phyloP scores from a whole-genome alignment of 257 asterid genomes.

The Asclepias syriaca region DNA sequence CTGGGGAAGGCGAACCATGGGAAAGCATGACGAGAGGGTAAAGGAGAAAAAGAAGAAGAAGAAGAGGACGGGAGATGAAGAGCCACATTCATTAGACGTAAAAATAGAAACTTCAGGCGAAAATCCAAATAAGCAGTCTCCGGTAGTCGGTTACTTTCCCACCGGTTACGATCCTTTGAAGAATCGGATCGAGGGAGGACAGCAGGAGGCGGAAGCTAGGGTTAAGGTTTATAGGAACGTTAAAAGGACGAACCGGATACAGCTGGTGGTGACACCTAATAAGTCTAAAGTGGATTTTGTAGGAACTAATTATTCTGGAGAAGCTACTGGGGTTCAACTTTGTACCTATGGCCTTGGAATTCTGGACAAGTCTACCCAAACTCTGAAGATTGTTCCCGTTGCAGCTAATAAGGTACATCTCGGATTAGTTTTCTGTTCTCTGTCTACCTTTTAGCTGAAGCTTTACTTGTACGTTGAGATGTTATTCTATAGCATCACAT shows the following conservation, averaged over 20 bases:
- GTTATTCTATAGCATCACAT: background rate
- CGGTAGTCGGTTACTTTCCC: slow-evolving; percentile 65
- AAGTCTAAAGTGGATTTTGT: slow-evolving; percentile 56
- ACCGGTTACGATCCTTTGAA: slow-evolving; percentile 55
- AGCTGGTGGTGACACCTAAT: slow-evolving; percentile 52
- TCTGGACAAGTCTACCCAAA: slow-evolving; percentile 53
- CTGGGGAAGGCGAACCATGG: slow-evolving; percentile 24
- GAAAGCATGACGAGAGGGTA: slow-evolving; percentile 25
- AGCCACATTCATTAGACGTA: slow-evolving; percentile 12
- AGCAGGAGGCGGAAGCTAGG: slow-evolving; percentile 11
- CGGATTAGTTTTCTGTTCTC: background rate
- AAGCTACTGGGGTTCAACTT: slow-evolving; percentile 58
- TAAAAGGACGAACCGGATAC: slow-evolving; percentile 44
- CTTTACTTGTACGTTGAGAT: background rate
- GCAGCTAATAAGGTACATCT: slow-evolving; percentile 42
- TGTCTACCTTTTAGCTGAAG: background rate
- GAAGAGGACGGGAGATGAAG: slow-evolving; percentile 2
- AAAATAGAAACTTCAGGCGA: slow-evolving; percentile 33
- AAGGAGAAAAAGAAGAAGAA: slow-evolving; percentile 18
- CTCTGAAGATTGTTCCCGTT: slow-evolving; percentile 52
- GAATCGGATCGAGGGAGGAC: slow-evolving; percentile 6
- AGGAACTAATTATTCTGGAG: slow-evolving; percentile 71
- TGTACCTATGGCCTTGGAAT: slow-evolving; percentile 69
- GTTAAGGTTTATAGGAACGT: slow-evolving; percentile 40
- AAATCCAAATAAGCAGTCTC: slow-evolving; percentile 38